A percentile compares a stretch with the other conserved stretches of the same genome.
phyloP scores from a whole-genome alignment of 768 basidiomycete species.

The Kwoniella mangroviensis region DNA sequence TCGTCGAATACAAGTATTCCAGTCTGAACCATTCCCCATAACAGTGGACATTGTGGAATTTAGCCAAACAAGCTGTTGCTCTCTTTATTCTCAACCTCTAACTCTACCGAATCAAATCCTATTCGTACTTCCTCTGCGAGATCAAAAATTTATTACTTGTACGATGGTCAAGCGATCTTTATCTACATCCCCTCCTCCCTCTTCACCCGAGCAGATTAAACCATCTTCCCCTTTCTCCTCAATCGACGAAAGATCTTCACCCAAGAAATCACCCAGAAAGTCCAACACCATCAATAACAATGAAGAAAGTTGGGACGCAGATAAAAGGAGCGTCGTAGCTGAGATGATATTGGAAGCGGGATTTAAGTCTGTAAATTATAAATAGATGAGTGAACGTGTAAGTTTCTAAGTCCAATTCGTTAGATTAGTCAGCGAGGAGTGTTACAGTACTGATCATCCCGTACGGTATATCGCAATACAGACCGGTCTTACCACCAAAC shows the following conservation, averaged over 20 bases:
- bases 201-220: background rate
- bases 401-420: background rate
- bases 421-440: too few species aligned
- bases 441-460: too few species aligned
- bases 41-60: too few species aligned
- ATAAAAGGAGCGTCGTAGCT: conserved; percentile 13
- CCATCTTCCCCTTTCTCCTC: background rate
- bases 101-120: too few species aligned
- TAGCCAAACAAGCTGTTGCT: too few species aligned
- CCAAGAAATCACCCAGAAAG: background rate
- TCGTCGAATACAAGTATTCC: too few species aligned
- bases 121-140: too few species aligned
- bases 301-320: conserved; percentile 4
- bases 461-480: background rate
- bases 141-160: background rate
- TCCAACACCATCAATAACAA: background rate
- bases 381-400: conserved; percentile 6
- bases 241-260: background rate
- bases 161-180: background rate
- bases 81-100: too few species aligned
- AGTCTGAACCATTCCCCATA: too few species aligned
- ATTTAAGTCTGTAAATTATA: background rate
- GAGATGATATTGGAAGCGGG: conserved; percentile 15
- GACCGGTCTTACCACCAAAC: conserved; percentile 18
- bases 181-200: conserved; percentile 1